Percentiles rank a stretch among this genome's conserved stretches.
Evolutionary conservation across 2,329 filamentous ascomycete species (phyloP).

Genomic region (Cercospora sojina): DNA sequence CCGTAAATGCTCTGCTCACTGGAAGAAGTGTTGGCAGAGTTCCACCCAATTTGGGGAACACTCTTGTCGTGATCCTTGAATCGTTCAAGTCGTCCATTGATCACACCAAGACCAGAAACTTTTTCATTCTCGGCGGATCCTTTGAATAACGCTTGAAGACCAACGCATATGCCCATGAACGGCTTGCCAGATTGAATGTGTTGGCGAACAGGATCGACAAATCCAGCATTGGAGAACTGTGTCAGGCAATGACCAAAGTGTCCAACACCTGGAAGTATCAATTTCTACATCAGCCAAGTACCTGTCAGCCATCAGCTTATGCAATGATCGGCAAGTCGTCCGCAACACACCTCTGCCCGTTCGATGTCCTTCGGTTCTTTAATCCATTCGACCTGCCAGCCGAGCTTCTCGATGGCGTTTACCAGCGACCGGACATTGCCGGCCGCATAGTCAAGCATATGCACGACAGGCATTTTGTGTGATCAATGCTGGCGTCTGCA

Average conservation of each 20-base stretch:
- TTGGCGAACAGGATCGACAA: slow-evolving; percentile 74
- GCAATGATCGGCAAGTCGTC: not conserved
- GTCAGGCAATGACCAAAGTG: slow-evolving; percentile 95
- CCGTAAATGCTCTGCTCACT: slow-evolving; percentile 68
- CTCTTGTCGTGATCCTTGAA: slow-evolving; percentile 79
- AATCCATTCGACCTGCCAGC: slow-evolving; percentile 92
- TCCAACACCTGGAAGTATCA: slow-evolving; percentile 93
- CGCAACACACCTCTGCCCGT: slow-evolving; percentile 68
- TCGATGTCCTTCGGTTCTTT: slow-evolving; percentile 78
- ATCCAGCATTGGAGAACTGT: slow-evolving; percentile 78
- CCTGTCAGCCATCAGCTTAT: slow-evolving; percentile 38
- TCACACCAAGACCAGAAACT: slow-evolving; percentile 71
- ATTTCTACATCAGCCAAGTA: slow-evolving; percentile 58
- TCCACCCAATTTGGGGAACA: slow-evolving; percentile 99
- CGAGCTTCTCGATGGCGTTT: slow-evolving; percentile 95
- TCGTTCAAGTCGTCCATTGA: slow-evolving; percentile 68
- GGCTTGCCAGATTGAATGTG: slow-evolving; percentile 91
- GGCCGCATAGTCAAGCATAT: slow-evolving; percentile 86
- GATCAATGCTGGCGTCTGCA: not conserved
- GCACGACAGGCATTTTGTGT: slow-evolving; percentile 67
- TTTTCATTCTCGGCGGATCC: slow-evolving; percentile 75
- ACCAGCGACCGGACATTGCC: slow-evolving; percentile 94
- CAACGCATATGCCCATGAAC: slow-evolving; percentile 97
- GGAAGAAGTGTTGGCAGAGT: slow-evolving; percentile 69
- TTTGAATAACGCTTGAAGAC: slow-evolving; percentile 84